Base-by-base conservation (phyloP, 106 monocot genomes). In the Allium cepa region DNA sequence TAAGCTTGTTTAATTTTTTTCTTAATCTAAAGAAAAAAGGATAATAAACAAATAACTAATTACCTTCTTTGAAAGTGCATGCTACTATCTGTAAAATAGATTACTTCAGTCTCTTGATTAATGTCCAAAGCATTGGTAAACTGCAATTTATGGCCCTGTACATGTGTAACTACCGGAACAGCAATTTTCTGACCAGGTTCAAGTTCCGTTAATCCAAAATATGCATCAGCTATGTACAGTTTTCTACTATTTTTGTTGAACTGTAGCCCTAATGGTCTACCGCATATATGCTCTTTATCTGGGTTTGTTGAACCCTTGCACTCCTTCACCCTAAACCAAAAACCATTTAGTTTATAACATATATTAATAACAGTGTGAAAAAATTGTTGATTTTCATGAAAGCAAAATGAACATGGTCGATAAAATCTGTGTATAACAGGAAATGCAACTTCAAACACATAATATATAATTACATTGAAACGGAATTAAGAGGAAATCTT, bases 11-110 rank as follows among this genome's bases (percentile, higher is more conserved):
- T 22, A 22, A 22, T 59, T n/a, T 59, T n/a, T 59, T 59, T 59
- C 4, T 7, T 17, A 14, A 14, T 59, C 22, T 59, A n/a, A 59
- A 9, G 10, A 3, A n/a, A n/a, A 26, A 16, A 59, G 36, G 36
- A 36, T 36, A 36, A 36, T 36, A 5, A 5, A 36, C 36, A 36
- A 36, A 4, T 4, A 16, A 69, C 8, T 26, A 47, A 46, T 18
- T 72, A 92, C 92, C 87, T 88, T 64, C 92, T 85, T 45, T 79
- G 75, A 47, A 72, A 92, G 3, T 53, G 47, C 0, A 50, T 71
- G 68, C 92, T 92, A 66, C 81, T 88, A 13, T 83, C 85, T 2
- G 92, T 83, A 78, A 92, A 92, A 72, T 92, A 92, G 47, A 92
- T 60, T 7, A 74, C 46, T 13, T 81, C 92, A 10, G 12, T 85